phyloP scores from a whole-genome alignment of 805 yeast species.

The Kuraishia hungarica region DNA sequence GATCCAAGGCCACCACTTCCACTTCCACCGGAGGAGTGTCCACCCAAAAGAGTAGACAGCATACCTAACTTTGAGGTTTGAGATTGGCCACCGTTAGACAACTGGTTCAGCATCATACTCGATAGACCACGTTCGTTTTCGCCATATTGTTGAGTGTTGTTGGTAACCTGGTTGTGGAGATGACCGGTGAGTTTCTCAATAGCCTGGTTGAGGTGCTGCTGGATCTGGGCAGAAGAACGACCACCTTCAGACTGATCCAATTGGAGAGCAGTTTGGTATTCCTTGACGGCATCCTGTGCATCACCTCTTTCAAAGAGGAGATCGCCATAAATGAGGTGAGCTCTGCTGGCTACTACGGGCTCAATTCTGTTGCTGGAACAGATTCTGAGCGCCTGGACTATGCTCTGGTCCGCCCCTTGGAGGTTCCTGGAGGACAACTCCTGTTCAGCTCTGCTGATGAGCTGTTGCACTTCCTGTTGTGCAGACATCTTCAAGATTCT shows the following conservation, averaged over 20 bases:
- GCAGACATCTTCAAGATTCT: not conserved
- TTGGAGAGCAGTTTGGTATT: conserved; percentile 20
- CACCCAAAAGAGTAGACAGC: conserved; percentile 14
- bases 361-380: not conserved
- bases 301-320: conserved; percentile 15
- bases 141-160: conserved; percentile 10
- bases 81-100: conserved; percentile 15
- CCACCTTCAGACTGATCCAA: conserved; percentile 23
- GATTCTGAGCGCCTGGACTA: not conserved
- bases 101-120: conserved; percentile 17
- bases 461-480: not conserved
- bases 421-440: not conserved
- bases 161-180: conserved; percentile 14
- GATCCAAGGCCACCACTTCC: conserved; percentile 15
- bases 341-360: conserved; percentile 6
- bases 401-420: not conserved
- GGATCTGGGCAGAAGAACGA: conserved; percentile 21
- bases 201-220: conserved; percentile 16
- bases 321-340: conserved; percentile 19
- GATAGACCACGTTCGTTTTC: conserved; percentile 21
- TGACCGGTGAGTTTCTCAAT: conserved; percentile 13
- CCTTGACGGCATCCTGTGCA: conserved; percentile 15
- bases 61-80: conserved; percentile 17
- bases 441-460: not conserved
- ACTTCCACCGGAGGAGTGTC: conserved; percentile 5